phyloP scores from a whole-genome alignment of 441 rosid species.

The Syzygium malaccense region DNA sequence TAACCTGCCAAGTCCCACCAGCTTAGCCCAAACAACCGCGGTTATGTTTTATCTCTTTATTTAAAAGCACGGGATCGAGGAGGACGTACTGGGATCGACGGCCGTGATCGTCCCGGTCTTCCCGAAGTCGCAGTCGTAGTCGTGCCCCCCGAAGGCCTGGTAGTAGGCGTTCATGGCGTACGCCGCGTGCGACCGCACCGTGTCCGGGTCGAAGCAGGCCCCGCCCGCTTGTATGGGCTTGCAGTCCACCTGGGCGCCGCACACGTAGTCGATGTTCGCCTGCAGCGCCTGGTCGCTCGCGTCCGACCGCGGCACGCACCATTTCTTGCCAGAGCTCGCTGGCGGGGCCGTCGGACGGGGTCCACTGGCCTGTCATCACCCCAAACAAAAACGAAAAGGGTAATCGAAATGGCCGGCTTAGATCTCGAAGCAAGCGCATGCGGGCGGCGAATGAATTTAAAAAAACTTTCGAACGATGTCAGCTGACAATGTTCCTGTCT shows the following conservation, averaged over 20 bases:
- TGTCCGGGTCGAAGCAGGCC: slow-evolving; percentile 46
- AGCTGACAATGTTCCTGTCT: neutral
- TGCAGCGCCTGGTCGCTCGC: slow-evolving; percentile 40
- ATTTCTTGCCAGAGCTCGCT: slow-evolving; percentile 8
- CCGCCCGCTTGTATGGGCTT: slow-evolving; percentile 45
- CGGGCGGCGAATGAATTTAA: neutral
- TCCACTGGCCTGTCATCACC: neutral
- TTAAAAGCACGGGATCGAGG: neutral
- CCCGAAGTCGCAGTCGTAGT: slow-evolving; percentile 42
- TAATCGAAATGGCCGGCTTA: neutral
- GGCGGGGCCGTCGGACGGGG: neutral
- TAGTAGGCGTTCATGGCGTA: slow-evolving; percentile 66
- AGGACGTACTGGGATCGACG: slow-evolving; percentile 41
- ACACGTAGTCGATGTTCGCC: slow-evolving; percentile 55
- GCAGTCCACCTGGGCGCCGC: slow-evolving; percentile 46
- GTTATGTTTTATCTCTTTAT: neutral
- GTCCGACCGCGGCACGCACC: slow-evolving; percentile 49
- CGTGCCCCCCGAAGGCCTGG: slow-evolving; percentile 37
- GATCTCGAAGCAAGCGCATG: neutral
- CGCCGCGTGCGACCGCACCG: slow-evolving; percentile 50
- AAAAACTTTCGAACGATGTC: neutral
- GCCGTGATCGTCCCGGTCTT: slow-evolving; percentile 37
- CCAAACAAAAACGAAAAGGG: too few species aligned
- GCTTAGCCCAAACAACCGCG: neutral
- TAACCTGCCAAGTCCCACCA: slow-evolving; percentile 26